phyloP scores from a whole-genome alignment of 2,329 filamentous ascomycete genomes.

The Diaporthe sp. region DNA sequence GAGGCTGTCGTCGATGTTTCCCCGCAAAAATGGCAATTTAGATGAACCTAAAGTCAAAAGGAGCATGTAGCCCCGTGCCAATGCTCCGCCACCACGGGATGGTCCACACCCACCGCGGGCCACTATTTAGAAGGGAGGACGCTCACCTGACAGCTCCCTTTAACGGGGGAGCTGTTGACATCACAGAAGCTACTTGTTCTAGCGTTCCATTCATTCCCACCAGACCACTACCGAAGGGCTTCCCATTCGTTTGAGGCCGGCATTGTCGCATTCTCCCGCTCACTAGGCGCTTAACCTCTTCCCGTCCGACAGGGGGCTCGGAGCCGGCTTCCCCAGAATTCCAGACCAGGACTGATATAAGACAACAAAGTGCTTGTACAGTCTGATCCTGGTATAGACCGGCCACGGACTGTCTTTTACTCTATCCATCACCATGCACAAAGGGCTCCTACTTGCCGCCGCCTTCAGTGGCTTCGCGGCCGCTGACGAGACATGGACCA shows the following conservation, averaged over 20 bases:
- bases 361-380: background rate
- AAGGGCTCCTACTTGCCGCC: background rate
- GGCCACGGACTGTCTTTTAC: background rate
- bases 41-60: slow-evolving; percentile 28
- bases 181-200: background rate
- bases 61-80: slow-evolving; percentile 12
- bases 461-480: slow-evolving; percentile 15
- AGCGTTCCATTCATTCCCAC: slow-evolving; percentile 21
- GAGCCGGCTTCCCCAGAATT: slow-evolving; percentile 24
- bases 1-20: slow-evolving; percentile 19
- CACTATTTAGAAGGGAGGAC: slow-evolving; percentile 14
- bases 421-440: slow-evolving; percentile 8
- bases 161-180: background rate
- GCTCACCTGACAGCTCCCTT: slow-evolving; percentile 16
- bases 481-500: slow-evolving; percentile 51
- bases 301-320: slow-evolving; percentile 13
- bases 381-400: background rate
- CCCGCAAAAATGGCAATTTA: slow-evolving; percentile 16
- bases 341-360: background rate
- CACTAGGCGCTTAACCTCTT: background rate
- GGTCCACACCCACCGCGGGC: slow-evolving; percentile 3
- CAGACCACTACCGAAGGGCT: slow-evolving; percentile 20
- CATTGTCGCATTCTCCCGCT: background rate
- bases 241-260: slow-evolving; percentile 26
- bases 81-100: slow-evolving; percentile 14